Evolutionary conservation across 2,329 filamentous ascomycete species (phyloP), one percentile per base, ranked within the genome.

Genomic region (Cladosporium cucumerinum): DNA sequence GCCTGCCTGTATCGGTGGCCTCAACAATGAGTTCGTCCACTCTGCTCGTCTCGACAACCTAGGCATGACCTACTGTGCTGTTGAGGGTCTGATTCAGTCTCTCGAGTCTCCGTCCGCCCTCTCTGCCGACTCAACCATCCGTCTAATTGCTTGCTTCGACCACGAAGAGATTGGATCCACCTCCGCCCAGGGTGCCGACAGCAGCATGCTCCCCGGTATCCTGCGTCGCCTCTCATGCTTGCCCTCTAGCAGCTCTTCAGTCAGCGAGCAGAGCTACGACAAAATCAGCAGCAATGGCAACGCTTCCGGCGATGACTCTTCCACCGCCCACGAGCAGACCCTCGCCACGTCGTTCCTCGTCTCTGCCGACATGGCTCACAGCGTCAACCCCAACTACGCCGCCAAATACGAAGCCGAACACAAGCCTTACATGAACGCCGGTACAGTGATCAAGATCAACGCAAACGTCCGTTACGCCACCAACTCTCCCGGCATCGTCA

Each of bases 291-390:
- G 69, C 36, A 52, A 32, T 30, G 46, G 58, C 30, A 61, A 28
- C 46, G 26, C 23, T n/a, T 65, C 67, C 2, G 52, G 61, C 10
- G 87, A 89, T 14, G 88, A 90, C 69, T 80, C 89, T 16, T 81
- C 87, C 7, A 97, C 93, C 1, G 92, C 93, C 36, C 97, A 93
- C 76, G 95, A 99, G 80, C 94, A 98, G 82, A 95, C 92, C 1
- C 85, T 97, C 61, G 86, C 93, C 6, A 90, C 90, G 30, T 97
- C 93, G 1, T 97, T 99, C 84, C 87, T 99, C 66, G 85, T 99
- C 68, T 97, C 92, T 6, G 95, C 95, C 61, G 95, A 99, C 77
- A 98, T 99, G 95, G 93, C 95, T 1, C 95, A 99, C 81, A 90
- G 90, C 5, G 89, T 99, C 16, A 92, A 99, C 78, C 95, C 95